Evolutionary conservation across 2,329 filamentous ascomycete genomes (phyloP).

Genomic region (Stemphylium beticola): DNA sequence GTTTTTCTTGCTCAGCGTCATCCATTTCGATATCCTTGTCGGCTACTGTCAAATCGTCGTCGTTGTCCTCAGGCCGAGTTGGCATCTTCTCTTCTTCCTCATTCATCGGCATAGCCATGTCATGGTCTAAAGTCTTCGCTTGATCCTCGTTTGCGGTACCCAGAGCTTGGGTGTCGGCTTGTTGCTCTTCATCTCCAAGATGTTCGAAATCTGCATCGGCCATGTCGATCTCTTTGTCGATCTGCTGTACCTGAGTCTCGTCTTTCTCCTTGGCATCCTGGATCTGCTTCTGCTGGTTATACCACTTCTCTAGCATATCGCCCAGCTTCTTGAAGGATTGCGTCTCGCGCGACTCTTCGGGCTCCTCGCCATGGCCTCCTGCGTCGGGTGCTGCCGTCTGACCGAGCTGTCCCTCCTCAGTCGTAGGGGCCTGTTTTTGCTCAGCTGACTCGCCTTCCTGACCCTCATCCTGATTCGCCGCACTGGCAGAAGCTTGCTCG

Average conservation of each 20-base stretch:
- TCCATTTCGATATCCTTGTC: conserved; percentile 52
- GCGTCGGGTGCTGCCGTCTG: conserved; percentile 46
- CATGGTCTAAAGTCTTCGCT: conserved; percentile 81
- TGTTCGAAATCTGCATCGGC: conserved; percentile 89
- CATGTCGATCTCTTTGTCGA: conserved; percentile 70
- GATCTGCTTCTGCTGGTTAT: conserved; percentile 86
- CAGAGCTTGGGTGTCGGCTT: conserved; percentile 88
- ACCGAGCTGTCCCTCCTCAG: conserved; percentile 64
- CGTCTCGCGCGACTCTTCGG: conserved; percentile 53
- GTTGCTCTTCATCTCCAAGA: conserved; percentile 79
- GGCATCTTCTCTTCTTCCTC: conserved; percentile 52
- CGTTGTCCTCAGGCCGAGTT: conserved; percentile 43
- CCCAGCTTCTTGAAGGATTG: conserved; percentile 94
- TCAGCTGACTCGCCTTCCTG: conserved; percentile 69
- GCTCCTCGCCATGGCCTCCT: conserved; percentile 44
- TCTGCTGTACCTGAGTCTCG: conserved; percentile 56
- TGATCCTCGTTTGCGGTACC: conserved; percentile 89
- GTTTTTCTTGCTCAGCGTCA: conserved; percentile 40
- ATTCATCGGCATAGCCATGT: conserved; percentile 80
- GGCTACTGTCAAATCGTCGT: conserved; percentile 31
- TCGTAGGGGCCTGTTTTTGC: conserved; percentile 67
- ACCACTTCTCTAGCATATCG: conserved; percentile 91
- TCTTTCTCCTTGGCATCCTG: conserved; percentile 54
- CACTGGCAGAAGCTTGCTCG: conserved; percentile 62
- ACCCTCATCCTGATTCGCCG: conserved; percentile 69